Conservation (phyloP, 441 rosid genomes). For the Populus hybrid region DNA sequence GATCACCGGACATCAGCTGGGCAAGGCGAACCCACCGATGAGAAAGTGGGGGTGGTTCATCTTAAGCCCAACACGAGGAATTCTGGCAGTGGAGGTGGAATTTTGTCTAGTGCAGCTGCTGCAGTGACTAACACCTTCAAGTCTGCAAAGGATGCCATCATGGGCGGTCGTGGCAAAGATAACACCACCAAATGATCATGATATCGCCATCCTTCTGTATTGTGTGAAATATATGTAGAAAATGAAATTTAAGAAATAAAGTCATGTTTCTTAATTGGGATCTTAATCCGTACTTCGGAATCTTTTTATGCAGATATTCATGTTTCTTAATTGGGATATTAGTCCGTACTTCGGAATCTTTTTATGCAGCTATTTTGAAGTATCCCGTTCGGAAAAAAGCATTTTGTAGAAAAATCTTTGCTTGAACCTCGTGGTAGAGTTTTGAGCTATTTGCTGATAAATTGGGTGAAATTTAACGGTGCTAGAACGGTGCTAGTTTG, state of each 20-base stretch:
- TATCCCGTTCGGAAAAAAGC: neutral
- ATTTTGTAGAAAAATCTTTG: neutral
- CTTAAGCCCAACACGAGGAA: constrained; percentile 22
- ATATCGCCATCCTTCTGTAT: neutral
- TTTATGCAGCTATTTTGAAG: neutral
- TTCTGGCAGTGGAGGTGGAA: constrained; percentile 10
- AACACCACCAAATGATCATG: neutral
- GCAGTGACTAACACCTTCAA: constrained; percentile 26
- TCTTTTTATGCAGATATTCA: neutral
- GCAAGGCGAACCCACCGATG: constrained; percentile 25
- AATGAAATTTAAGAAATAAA: neutral
- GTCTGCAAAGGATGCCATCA: constrained; percentile 33
- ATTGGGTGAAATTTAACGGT: neutral
- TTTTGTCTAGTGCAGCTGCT: constrained; percentile 26
- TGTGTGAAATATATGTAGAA: neutral
- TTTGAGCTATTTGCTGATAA: neutral
- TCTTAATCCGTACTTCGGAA: neutral
- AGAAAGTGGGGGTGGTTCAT: constrained; percentile 39
- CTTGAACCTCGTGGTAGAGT: neutral
- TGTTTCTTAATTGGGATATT: neutral
- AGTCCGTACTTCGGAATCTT: neutral
- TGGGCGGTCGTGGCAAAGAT: constrained; percentile 22
- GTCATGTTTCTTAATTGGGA: neutral
- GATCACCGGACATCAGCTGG: constrained; percentile 31
- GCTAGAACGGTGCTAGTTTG: neutral